Percentiles rank a stretch among this genome's conserved stretches.
Conservation (phyloP, 2,329 filamentous ascomycete species). For the Taxawa tesnikishii region DNA sequence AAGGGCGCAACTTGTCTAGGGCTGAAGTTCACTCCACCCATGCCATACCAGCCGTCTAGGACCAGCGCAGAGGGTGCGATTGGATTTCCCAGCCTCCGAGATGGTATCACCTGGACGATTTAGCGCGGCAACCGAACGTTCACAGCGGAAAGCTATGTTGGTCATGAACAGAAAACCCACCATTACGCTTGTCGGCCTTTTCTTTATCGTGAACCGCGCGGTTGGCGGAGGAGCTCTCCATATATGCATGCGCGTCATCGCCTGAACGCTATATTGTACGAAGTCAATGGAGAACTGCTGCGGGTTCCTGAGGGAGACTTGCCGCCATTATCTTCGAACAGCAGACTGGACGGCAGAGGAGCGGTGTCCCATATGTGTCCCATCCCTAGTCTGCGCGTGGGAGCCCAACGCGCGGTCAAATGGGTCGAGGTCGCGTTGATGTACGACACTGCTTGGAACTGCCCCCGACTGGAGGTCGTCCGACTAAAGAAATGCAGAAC, state of each 20-base stretch:
- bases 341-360: not conserved
- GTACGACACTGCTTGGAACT: too few species aligned
- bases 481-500: too few species aligned
- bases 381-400: slow-evolving; percentile 1
- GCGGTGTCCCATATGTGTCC: slow-evolving; percentile 1
- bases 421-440: slow-evolving; percentile 2
- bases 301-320: too few species aligned
- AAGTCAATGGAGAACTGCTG: not conserved
- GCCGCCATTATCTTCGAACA: slow-evolving; percentile 1
- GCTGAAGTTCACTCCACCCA: slow-evolving; percentile 18
- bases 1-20: slow-evolving; percentile 28
- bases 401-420: slow-evolving; percentile 1
- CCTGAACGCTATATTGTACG: slow-evolving; percentile 37
- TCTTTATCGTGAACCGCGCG: slow-evolving; percentile 46
- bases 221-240: slow-evolving; percentile 53
- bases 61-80: slow-evolving; percentile 15
- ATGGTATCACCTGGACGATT: slow-evolving; percentile 11
- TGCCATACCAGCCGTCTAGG: slow-evolving; percentile 12
- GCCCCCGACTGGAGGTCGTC: too few species aligned
- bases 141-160: slow-evolving; percentile 6
- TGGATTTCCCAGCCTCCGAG: slow-evolving; percentile 11
- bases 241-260: slow-evolving; percentile 58
- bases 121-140: slow-evolving; percentile 6
- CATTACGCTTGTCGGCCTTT: not conserved
- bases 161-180: slow-evolving; percentile 7